Evolutionary conservation across 2,329 filamentous ascomycete genomes (phyloP).

Genomic region (Trichoderma arundinaceum): DNA sequence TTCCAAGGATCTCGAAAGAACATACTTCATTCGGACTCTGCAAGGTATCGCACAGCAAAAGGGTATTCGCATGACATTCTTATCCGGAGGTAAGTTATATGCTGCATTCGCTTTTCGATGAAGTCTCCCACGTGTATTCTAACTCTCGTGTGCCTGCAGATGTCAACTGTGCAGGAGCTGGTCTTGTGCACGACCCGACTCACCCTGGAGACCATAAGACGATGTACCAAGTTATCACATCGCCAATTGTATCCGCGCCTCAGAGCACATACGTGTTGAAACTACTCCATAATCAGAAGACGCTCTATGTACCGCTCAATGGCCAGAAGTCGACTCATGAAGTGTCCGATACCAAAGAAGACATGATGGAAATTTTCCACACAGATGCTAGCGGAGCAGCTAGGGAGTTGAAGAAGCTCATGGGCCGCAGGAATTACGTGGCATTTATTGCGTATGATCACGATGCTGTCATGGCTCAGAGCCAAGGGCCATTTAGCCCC

Average conservation of each 20-base stretch:
- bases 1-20: constrained; percentile 94
- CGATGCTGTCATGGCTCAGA: constrained; percentile 63
- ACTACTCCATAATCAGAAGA: constrained; percentile 92
- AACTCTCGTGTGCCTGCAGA: constrained; percentile 49
- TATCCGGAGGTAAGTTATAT: constrained; percentile 73
- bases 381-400: constrained; percentile 84
- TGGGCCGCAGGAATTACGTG: constrained; percentile 91
- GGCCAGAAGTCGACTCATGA: constrained; percentile 76
- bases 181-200: constrained; percentile 89
- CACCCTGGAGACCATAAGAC: constrained; percentile 96
- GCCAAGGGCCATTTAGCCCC: constrained; percentile 47
- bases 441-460: constrained; percentile 95
- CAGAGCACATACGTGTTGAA: constrained; percentile 86
- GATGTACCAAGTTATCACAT: constrained; percentile 98
- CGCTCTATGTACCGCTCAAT: constrained; percentile 88
- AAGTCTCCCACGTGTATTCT: too few relatives aligned
- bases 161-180: constrained; percentile 89
- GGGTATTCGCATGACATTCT: constrained; percentile 93
- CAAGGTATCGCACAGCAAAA: constrained; percentile 96
- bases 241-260: constrained; percentile 88
- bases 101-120: background rate
- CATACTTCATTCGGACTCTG: constrained; percentile 92
- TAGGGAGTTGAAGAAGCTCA: constrained; percentile 86
- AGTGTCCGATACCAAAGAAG: constrained; percentile 92
- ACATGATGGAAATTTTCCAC: constrained; percentile 99